These are phyloP conservation scores for Backusella westeae DNA, from an alignment of 192 early-diverging fungal species.

Conservation along the genomic window DNA sequence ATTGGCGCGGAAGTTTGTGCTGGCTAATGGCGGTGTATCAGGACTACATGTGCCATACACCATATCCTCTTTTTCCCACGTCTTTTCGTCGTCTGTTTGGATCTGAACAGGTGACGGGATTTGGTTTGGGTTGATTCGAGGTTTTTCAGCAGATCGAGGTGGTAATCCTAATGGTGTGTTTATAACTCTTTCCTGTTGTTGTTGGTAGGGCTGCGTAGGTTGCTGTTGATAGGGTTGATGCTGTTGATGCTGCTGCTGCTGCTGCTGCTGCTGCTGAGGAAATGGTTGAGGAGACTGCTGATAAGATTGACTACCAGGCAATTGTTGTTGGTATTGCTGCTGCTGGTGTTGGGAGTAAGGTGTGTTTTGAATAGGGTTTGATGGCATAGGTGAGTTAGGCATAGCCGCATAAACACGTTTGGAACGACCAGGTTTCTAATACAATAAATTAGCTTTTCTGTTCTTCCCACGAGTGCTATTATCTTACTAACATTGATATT, in stretches of 20 bases:
- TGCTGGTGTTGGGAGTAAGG: constrained; percentile 19
- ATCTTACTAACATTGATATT: neutral
- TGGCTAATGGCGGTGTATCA: constrained; percentile 72
- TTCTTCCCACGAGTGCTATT: neutral
- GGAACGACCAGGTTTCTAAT: constrained; percentile 16
- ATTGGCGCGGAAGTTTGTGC: constrained; percentile 74
- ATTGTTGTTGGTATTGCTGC: constrained; percentile 10
- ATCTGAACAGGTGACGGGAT: constrained; percentile 89
- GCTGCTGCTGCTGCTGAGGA: constrained; percentile 23
- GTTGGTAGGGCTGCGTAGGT: constrained; percentile 25
- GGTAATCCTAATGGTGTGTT: constrained; percentile 37
- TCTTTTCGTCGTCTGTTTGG: constrained; percentile 61
- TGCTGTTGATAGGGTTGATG: constrained; percentile 13
- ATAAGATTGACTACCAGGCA: too few relatives aligned
- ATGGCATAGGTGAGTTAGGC: neutral
- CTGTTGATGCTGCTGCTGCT: neutral
- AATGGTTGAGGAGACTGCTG: constrained; percentile 17
- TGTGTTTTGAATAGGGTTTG: neutral
- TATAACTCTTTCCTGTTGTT: constrained; percentile 26
- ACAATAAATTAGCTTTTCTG: neutral
- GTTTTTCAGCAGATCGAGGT: constrained; percentile 34
- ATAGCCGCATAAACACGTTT: constrained; percentile 21
- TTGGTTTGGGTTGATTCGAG: constrained; percentile 91
- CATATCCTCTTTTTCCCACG: neutral
- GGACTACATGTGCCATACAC: constrained; percentile 70